These are phyloP conservation scores for Spirogloea muscicola DNA, from an alignment of 139 green algal genomes.

Conservation along the genomic window DNA sequence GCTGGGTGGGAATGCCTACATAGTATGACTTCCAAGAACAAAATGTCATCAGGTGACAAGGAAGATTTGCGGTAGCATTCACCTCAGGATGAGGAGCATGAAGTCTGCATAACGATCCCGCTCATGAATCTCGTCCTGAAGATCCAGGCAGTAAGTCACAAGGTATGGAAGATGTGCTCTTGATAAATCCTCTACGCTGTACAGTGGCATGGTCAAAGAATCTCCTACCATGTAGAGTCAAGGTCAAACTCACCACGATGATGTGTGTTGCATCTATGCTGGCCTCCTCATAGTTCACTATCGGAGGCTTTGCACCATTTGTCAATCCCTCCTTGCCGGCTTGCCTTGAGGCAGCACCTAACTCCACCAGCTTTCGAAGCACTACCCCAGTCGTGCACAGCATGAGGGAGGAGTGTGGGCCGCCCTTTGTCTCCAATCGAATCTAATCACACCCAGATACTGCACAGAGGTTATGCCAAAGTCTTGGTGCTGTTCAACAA, in stretches of 20 bases:
- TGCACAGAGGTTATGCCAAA: too few species aligned
- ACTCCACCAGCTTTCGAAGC: slow-evolving; percentile 33
- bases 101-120: slow-evolving; percentile 63
- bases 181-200: too few species aligned
- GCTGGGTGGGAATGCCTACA: too few species aligned
- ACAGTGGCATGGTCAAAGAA: too few species aligned
- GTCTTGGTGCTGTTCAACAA: too few species aligned
- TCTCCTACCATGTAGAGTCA: too few species aligned
- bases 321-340: background rate
- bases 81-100: slow-evolving; percentile 60
- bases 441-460: too few species aligned
- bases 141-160: too few species aligned
- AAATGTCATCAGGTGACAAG: too few species aligned
- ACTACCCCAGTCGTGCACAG: slow-evolving; percentile 73
- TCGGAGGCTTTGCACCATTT: background rate
- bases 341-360: background rate
- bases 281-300: background rate
- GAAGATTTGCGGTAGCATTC: background rate
- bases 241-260: slow-evolving; percentile 40
- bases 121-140: slow-evolving; percentile 77
- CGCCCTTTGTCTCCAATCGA: slow-evolving; percentile 48
- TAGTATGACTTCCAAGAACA: too few species aligned
- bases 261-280: slow-evolving; percentile 46
- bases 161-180: too few species aligned
- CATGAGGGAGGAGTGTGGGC: slow-evolving; percentile 27